These are phyloP conservation scores for Xylaria sp. DNA, from an alignment of 2,329 filamentous ascomycete species.

Conservation along the genomic window DNA sequence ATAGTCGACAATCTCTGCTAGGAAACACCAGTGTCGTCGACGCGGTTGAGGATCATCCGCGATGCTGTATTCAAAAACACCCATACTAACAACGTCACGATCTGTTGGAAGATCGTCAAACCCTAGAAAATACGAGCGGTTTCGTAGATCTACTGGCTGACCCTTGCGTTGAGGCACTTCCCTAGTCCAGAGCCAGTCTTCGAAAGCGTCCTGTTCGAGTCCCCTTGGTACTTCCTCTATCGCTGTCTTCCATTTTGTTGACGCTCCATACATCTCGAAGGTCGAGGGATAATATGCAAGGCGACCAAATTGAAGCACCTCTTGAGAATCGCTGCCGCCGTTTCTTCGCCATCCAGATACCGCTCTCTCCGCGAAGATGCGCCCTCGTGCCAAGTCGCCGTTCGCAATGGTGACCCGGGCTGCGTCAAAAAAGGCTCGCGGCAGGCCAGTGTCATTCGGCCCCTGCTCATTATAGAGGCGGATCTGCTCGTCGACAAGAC, in stretches of 20 bases:
- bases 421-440: conserved; percentile 1
- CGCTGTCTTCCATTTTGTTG: conserved; percentile 5
- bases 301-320: not conserved
- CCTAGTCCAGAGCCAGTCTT: conserved; percentile 16
- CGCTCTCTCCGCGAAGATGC: conserved; percentile 10
- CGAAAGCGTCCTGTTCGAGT: conserved; percentile 4
- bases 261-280: not conserved
- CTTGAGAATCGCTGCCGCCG: not conserved
- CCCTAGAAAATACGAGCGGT: not conserved
- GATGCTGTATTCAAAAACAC: too few species aligned
- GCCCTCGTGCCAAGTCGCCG: conserved; percentile 14
- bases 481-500: conserved; percentile 1
- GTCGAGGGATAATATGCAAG: conserved; percentile 3
- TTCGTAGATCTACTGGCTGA: not conserved
- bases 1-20: conserved; percentile 6
- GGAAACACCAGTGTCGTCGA: conserved; percentile 10
- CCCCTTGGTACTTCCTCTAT: conserved; percentile 1
- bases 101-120: too few species aligned
- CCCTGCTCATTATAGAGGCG: conserved; percentile 9
- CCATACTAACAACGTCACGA: not conserved
- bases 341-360: conserved; percentile 1
- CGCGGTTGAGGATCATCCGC: too few species aligned
- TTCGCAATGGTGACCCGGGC: conserved; percentile 10
- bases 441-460: conserved; percentile 1
- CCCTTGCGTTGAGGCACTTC: not conserved